Evolutionary conservation across 768 basidiomycete genomes (phyloP), one percentile per base, ranked within the genome.

Genomic region (Kwoniella europaea): DNA sequence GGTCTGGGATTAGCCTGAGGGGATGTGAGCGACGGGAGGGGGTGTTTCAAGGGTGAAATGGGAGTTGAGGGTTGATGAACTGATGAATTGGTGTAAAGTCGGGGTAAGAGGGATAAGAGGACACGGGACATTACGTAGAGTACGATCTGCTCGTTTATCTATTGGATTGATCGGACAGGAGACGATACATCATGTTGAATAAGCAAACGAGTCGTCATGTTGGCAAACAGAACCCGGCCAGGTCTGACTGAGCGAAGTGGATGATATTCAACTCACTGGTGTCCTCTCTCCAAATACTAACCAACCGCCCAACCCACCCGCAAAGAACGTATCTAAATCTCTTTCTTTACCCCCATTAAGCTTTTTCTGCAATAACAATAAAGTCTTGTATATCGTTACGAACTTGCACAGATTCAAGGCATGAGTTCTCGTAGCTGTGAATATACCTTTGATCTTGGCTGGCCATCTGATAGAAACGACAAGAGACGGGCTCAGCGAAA

Each of bases 71-170:
- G 87, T 74, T 42, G 86, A 0, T 43, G 59, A 76, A 35, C 86
- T 80, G 41, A 60, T 79, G 35, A 46, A 44, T 54, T 66, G 35
- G 78, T 44, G 73, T 78, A 73, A 43, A 83, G 88, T 71, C 97
- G 90, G 4, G 97, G 94, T 43, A 99, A 87, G 85, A 96, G 90
- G 6, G 96, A 91, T 18, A 95, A 91, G 55, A 98, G 86, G 57
- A 96, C 92, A 61, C 97, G 90, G 27, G 93, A 93, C 68, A 92
- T 89, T 71, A 99, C 93, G 80, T 98, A 99, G 71, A 99, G 89
- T 22, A 98, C 97, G 76, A 98, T 97, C 93, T 84, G 83, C 65
- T 84, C 83, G 71, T 84, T 83, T 66, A 83, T 83, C 82, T 83
- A 65, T 35, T n/a, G n/a, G n/a, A n/a, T n/a, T n/a, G n/a, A n/a